Evolutionary conservation across 306 rosid genomes (phyloP), one percentile per base, ranked within the genome.

Genomic region (Delonix regia): DNA sequence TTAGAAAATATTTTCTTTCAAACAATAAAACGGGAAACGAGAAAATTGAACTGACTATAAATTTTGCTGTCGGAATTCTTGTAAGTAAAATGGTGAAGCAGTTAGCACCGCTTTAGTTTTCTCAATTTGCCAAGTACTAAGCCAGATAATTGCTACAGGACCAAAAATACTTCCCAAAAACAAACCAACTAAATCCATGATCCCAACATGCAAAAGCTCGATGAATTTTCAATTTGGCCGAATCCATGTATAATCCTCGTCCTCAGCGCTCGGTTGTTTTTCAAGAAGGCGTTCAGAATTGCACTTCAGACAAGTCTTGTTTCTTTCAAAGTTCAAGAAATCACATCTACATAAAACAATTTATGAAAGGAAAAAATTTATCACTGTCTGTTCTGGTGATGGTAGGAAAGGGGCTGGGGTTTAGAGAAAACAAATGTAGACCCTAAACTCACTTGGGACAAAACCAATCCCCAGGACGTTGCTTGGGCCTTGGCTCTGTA

Each of bases 391-490:
- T 14, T 67, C 18, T 19, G 9, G 27, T 0, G 3, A 21, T n/a
- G 30, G 19, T 12, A 0, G 24, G 19, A 41, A 0, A 2, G n/a
- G 4, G 8, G 6, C 60, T 12, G 34, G 16, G 18, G 73, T 5
- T 27, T 9, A 48, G 42, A 66, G 51, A 82, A 72, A 21, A 77
- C 65, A 78, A 55, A 55, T 74, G 76, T 6, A 74, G 24, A 80
- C 91, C 85, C 71, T 5, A 75, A 18, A 83, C 94, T 88, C 81
- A 95, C 99, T 83, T 83, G 67, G 97, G 96, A 77, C 98, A 93
- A 84, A 74, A 86, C 98, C 99, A 95, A 6, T 95, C 98, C 47
- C 90, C 92, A 21, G 83, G 82, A 36, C 51, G 72, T 78, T 80
- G 80, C 78, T 71, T 82, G 78, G 98, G 89, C 11, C 90, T 89